phyloP scores from a whole-genome alignment of 208 protist species.

The Trypanosoma scelopori region DNA sequence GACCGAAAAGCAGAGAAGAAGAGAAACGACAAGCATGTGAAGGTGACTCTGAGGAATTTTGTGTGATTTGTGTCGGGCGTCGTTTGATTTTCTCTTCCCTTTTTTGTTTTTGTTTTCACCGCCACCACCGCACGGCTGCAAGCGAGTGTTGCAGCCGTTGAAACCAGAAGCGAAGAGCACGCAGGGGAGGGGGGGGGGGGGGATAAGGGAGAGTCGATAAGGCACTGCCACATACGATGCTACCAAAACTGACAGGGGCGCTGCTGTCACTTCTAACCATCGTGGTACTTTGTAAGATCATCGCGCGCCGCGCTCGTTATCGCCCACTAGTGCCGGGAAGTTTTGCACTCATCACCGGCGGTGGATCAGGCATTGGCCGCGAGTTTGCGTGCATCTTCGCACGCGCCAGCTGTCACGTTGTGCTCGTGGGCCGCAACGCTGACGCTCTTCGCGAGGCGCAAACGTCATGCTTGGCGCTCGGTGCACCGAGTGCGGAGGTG shows the following conservation, averaged over 20 bases:
- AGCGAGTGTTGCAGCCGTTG: too few species aligned
- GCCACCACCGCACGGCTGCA: too few species aligned
- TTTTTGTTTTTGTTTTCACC: too few species aligned
- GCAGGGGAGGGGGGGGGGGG: background rate
- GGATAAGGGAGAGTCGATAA: background rate
- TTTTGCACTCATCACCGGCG: constrained; percentile 79
- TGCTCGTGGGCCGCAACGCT: constrained; percentile 74
- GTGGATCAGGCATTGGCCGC: constrained; percentile 66
- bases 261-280: constrained; percentile 31
- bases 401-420: constrained; percentile 47
- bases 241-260: background rate
- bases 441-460: constrained; percentile 36
- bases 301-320: constrained; percentile 21
- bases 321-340: constrained; percentile 39
- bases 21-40: too few species aligned
- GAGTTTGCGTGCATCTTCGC: constrained; percentile 66
- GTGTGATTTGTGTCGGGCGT: too few species aligned
- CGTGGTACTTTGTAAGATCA: constrained; percentile 23
- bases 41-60: too few species aligned
- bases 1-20: too few species aligned
- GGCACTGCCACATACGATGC: background rate
- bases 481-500: constrained; percentile 49
- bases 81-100: too few species aligned
- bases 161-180: background rate
- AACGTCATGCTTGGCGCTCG: constrained; percentile 37